These are phyloP conservation scores for Ormosia semicastrata DNA, from an alignment of 306 rosid species.

Conservation along the genomic window DNA sequence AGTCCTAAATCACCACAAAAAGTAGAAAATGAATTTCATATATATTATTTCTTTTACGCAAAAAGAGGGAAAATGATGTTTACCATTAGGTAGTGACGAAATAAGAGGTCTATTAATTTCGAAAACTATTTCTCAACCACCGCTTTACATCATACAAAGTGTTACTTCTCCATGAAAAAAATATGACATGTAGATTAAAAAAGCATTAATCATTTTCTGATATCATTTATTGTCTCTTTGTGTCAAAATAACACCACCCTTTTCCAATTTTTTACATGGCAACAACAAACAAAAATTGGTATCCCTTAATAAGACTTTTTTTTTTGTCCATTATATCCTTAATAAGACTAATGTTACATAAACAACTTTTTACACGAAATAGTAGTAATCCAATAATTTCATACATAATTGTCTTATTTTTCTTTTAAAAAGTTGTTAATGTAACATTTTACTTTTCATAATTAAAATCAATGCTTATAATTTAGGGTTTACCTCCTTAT, in stretches of 20 bases:
- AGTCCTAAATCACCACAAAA: not conserved
- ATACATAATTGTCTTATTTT: too few relatives aligned
- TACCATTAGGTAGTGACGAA: not conserved
- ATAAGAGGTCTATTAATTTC: not conserved
- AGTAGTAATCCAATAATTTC: too few relatives aligned
- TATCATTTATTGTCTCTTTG: not conserved
- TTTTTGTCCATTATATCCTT: not conserved
- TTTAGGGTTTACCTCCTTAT: not conserved
- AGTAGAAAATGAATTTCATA: not conserved
- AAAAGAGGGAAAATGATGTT: not conserved
- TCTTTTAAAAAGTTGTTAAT: too few relatives aligned
- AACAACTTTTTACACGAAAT: too few relatives aligned
- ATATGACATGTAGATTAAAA: not conserved
- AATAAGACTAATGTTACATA: not conserved
- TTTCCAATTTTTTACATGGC: not conserved
- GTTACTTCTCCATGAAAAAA: not conserved
- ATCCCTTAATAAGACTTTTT: not conserved
- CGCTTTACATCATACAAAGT: not conserved
- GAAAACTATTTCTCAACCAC: constrained; percentile 1
- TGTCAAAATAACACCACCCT: not conserved
- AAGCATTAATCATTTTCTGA: not conserved
- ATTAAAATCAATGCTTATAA: not conserved
- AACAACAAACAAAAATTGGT: not conserved
- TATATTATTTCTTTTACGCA: not conserved
- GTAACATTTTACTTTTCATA: not conserved